A percentile compares a stretch with the other conserved stretches of the same genome.
phyloP scores from a whole-genome alignment of 2,329 filamentous ascomycete species.

The Colletotrichum godetiae region DNA sequence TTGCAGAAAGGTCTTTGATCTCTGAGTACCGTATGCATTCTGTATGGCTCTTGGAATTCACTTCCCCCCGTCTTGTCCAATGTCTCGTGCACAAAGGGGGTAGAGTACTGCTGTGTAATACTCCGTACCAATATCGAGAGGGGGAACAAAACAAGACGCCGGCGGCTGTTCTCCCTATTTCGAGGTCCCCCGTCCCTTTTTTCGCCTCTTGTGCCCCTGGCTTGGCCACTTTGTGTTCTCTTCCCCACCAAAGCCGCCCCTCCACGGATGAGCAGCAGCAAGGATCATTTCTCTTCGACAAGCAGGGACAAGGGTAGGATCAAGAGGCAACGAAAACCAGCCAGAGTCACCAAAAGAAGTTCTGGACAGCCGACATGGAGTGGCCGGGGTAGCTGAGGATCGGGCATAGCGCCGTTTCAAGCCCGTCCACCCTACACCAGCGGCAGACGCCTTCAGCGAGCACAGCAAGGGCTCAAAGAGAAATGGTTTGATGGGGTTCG shows the following conservation, averaged over 20 bases:
- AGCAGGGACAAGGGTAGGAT: not conserved
- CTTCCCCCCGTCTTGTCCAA: not conserved
- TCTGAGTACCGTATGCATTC: not conserved
- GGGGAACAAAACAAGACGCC: not conserved
- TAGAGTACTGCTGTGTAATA: not conserved
- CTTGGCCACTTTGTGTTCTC: conserved; percentile 7
- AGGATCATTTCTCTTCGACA: conserved; percentile 9
- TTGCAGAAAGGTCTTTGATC: not conserved
- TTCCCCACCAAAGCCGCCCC: conserved; percentile 23
- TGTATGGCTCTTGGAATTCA: not conserved
- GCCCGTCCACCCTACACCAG: conserved; percentile 21
- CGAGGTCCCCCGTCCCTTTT: not conserved
- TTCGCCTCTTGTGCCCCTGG: not conserved
- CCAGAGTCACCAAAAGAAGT: not conserved
- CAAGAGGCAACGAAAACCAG: not conserved
- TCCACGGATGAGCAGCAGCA: conserved; percentile 25
- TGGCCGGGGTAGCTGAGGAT: conserved; percentile 18
- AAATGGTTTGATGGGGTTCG: not conserved
- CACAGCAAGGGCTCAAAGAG: not conserved
- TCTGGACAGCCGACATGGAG: not conserved
- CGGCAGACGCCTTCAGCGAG: not conserved
- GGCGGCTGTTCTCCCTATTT: conserved; percentile 14
- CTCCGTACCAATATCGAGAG: not conserved
- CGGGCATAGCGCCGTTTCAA: conserved; percentile 35
- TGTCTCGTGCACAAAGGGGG: conserved; percentile 15